These are phyloP conservation scores for Pleurotus giganteus DNA, from an alignment of 768 basidiomycete species.

Conservation along the genomic window DNA sequence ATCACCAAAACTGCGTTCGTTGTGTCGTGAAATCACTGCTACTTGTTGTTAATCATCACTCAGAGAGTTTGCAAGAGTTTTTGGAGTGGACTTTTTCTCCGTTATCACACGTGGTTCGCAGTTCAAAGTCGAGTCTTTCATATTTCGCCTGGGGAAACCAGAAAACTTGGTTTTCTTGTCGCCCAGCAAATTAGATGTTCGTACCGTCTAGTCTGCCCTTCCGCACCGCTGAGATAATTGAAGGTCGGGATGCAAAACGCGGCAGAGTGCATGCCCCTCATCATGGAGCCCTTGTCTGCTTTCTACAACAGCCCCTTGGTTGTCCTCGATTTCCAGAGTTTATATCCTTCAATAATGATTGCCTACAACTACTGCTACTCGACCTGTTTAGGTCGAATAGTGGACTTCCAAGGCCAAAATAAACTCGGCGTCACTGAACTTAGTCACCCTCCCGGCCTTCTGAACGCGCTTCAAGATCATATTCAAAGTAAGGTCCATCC, in stretches of 20 bases:
- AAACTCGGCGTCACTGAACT: slow-evolving; percentile 86
- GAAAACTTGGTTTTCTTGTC: slow-evolving; percentile 91
- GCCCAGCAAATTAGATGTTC: slow-evolving; percentile 81
- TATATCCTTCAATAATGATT: slow-evolving; percentile 98
- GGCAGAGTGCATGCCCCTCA: slow-evolving; percentile 92
- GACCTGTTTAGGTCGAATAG: slow-evolving; percentile 88
- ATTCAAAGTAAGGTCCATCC: slow-evolving; percentile 58
- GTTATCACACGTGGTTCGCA: slow-evolving; percentile 95
- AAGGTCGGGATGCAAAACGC: slow-evolving; percentile 97
- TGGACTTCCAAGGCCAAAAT: slow-evolving; percentile 82
- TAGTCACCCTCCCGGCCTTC: slow-evolving; percentile 60
- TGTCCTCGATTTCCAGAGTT: slow-evolving; percentile 93
- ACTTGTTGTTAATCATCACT: background rate
- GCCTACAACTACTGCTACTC: slow-evolving; percentile 98
- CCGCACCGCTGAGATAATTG: background rate
- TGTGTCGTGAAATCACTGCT: background rate
- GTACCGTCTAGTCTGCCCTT: slow-evolving; percentile 17
- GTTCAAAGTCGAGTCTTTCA: slow-evolving; percentile 98
- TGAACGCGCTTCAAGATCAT: slow-evolving; percentile 71
- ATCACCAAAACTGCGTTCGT: slow-evolving; percentile 89
- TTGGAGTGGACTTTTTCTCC: slow-evolving; percentile 96
- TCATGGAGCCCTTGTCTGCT: slow-evolving; percentile 91
- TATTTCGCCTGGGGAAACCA: slow-evolving; percentile 96
- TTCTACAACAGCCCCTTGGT: slow-evolving; percentile 92
- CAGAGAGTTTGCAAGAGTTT: slow-evolving; percentile 96